phyloP scores from a whole-genome alignment of 2,329 filamentous ascomycete genomes.

The Helotiales sp. region DNA sequence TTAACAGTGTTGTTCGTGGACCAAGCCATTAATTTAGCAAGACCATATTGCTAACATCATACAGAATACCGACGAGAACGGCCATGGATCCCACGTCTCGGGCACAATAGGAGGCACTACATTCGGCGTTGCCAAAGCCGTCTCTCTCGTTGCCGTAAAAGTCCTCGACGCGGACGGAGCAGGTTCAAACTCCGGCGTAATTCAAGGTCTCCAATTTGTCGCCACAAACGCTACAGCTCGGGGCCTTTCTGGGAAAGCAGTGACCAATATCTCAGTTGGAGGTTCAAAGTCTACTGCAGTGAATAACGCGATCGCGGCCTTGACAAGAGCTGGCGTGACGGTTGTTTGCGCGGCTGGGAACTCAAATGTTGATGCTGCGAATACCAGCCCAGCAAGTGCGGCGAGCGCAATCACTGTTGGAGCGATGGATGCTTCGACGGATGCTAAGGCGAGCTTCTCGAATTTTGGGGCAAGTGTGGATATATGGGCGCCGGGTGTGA shows the following conservation, averaged over 20 bases:
- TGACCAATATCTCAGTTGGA: slow-evolving; percentile 56
- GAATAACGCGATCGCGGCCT: slow-evolving; percentile 47
- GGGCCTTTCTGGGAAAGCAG: slow-evolving; percentile 39
- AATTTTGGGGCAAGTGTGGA: slow-evolving; percentile 52
- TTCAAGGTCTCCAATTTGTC: slow-evolving; percentile 54
- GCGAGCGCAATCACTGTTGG: slow-evolving; percentile 52
- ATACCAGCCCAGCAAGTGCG: slow-evolving; percentile 50
- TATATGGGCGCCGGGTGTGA: slow-evolving; percentile 51
- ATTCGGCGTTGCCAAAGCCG: slow-evolving; percentile 42
- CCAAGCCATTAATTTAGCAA: not conserved
- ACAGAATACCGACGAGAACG: slow-evolving; percentile 38
- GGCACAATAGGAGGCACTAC: slow-evolving; percentile 41
- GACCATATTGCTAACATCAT: slow-evolving; percentile 6
- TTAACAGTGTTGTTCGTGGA: slow-evolving; percentile 18
- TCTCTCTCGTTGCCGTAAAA: slow-evolving; percentile 40
- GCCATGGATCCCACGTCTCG: slow-evolving; percentile 45
- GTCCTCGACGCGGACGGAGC: slow-evolving; percentile 38
- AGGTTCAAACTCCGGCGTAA: slow-evolving; percentile 50
- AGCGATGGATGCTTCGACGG: slow-evolving; percentile 41
- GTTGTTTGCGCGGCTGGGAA: slow-evolving; percentile 57
- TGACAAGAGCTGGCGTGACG: slow-evolving; percentile 50
- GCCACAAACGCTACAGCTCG: slow-evolving; percentile 33
- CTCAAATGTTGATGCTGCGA: slow-evolving; percentile 39
- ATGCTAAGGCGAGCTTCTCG: slow-evolving; percentile 45
- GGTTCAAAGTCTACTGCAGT: slow-evolving; percentile 46